These are phyloP conservation scores for Nicotiana noctiflora DNA, from an alignment of 257 asterid species.

Conservation along the genomic window DNA sequence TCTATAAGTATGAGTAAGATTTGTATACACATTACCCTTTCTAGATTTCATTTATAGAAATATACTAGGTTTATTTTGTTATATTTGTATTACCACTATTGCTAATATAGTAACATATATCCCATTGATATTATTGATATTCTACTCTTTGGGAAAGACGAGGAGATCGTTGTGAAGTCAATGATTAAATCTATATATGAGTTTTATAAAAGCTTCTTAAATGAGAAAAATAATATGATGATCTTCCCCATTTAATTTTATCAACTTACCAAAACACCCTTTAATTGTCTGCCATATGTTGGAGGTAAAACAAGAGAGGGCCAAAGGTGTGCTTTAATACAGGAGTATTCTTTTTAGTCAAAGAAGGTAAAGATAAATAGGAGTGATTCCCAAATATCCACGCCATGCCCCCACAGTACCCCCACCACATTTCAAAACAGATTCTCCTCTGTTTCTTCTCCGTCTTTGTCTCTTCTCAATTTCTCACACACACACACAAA, in stretches of 20 bases:
- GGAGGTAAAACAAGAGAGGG: neutral
- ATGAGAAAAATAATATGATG: neutral
- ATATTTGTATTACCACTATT: no score
- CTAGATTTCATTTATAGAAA: no score
- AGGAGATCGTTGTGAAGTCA: neutral
- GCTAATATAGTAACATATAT: no score
- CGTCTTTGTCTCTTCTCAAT: neutral
- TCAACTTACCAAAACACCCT: neutral
- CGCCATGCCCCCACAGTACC: slow-evolving; percentile 12
- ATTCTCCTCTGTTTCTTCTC: neutral
- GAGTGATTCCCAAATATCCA: slow-evolving; percentile 17
- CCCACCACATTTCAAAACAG: slow-evolving; percentile 7
- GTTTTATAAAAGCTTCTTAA: neutral
- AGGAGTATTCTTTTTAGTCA: slow-evolving; percentile 18
- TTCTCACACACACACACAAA: no score
- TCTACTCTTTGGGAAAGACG: no score
- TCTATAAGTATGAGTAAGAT: no score
- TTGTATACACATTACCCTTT: no score
- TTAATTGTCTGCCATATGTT: neutral
- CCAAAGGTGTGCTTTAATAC: neutral
- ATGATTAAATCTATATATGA: neutral
- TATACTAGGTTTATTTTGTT: no score
- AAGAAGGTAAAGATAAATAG: slow-evolving; percentile 20
- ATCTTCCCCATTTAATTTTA: neutral
- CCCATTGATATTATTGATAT: no score